Evolutionary conservation across 2,329 filamentous ascomycete species (phyloP).

Genomic region (Penicillium griseofulvum): DNA sequence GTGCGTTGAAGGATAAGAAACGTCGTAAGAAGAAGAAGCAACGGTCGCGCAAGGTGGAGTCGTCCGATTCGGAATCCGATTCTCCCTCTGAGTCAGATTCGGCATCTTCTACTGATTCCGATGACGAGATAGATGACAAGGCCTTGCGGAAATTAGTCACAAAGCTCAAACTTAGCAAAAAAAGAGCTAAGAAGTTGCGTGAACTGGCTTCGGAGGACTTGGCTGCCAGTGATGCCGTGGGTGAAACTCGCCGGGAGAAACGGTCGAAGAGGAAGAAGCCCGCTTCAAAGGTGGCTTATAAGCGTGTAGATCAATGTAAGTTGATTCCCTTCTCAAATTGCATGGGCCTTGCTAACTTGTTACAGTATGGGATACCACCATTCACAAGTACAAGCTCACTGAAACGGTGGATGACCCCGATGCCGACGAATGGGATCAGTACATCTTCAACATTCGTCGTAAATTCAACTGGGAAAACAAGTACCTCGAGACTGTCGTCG

Average conservation of each 20-base stretch:
- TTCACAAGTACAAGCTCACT: constrained; percentile 66
- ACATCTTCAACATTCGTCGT: constrained; percentile 77
- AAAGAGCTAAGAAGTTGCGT: constrained; percentile 29
- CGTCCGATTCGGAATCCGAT: constrained; percentile 11
- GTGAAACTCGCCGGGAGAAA: constrained; percentile 17
- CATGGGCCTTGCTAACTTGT: neutral
- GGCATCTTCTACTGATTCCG: constrained; percentile 28
- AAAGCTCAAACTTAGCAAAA: constrained; percentile 36
- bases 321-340: neutral
- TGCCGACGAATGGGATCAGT: constrained; percentile 69
- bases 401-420: constrained; percentile 64
- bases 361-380: constrained; percentile 52
- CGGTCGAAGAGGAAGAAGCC: constrained; percentile 45
- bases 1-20: constrained; percentile 27
- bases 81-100: constrained; percentile 24
- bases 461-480: constrained; percentile 84
- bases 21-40: constrained; percentile 38
- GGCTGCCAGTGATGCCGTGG: constrained; percentile 26
- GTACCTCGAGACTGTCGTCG: constrained; percentile 70
- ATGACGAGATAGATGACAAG: constrained; percentile 33
- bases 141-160: constrained; percentile 29
- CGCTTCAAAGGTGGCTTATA: constrained; percentile 62
- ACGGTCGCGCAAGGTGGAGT: constrained; percentile 33
- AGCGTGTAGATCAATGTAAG: constrained; percentile 62
- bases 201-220: constrained; percentile 31